Base-by-base conservation (phyloP, 2,329 filamentous ascomycete species). In the Pyricularia sp. region DNA sequence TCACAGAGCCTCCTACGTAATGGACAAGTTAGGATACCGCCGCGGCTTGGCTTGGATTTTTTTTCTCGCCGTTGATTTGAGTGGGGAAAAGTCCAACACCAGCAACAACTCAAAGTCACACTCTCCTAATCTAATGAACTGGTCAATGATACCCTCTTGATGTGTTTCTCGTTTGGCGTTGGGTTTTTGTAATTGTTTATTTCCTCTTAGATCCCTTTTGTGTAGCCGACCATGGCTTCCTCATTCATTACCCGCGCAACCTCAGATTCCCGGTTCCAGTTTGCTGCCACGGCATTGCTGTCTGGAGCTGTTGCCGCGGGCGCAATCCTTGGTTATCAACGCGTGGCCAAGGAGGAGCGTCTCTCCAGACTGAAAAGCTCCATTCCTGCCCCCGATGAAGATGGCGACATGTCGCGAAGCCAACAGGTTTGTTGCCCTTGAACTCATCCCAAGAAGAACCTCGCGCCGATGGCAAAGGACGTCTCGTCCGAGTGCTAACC, bases 241-340 rank as follows among this genome's bases (percentile, higher is more conserved):
- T 82, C 82, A 33, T 78, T 83, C 50, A 69, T 85, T 31, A 77
- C 80, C 61, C 80, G 82, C 68, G 78, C 80, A 5, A 74, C 82
- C 59, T 78, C 80, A 58, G 83, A 79, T 73, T 79, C 82, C 42
- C 82, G 81, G 30, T 76, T 84, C 61, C 92, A 93, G 77, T 81
- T 95, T 50, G 85, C 88, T 23, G 86, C 89, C 3, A 93, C 92
- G 0, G 92, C 92, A 2, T 81, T 92, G 26, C 79, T 87, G 17
- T 90, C 88, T 0, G 88, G 87, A 23, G 84, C 83, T 10, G 81
- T 87, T 0, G 87, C 86, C 30, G 87, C 87, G 2, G 82, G 82
- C n/a, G 80, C 86, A 9, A 82, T 91, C 36, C 78, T 91, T 17
- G 85, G 86, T 25, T 89, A 87, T 73, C 88, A 91, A 76, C 82